A percentile compares a stretch with the other conserved stretches of the same genome.
These are phyloP conservation scores for Phialophora expanda DNA, from an alignment of 2,329 filamentous ascomycete species.

Conservation along the genomic window DNA sequence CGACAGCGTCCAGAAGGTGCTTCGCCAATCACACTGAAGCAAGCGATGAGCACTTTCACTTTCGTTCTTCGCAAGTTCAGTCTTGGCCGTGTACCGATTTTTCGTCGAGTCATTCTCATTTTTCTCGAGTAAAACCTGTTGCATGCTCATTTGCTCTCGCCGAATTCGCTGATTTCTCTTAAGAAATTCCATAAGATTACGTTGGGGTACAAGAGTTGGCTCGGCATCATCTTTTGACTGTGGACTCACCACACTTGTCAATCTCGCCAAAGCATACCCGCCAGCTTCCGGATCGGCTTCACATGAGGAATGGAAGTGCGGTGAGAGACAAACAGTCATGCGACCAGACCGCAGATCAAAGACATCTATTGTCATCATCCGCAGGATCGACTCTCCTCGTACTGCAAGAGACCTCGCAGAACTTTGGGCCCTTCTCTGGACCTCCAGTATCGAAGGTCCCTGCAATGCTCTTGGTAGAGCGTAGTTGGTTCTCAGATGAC, in stretches of 20 bases:
- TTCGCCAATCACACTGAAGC: background rate
- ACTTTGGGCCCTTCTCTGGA: conserved; percentile 22
- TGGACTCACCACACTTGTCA: conserved; percentile 32
- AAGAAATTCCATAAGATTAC: conserved; percentile 26
- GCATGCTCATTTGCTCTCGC: conserved; percentile 14
- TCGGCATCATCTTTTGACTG: conserved; percentile 26
- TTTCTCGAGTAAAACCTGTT: conserved; percentile 26
- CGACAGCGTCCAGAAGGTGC: conserved; percentile 26
- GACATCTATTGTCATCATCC: conserved; percentile 13
- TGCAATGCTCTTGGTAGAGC: conserved; percentile 72
- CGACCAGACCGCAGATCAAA: conserved; percentile 33
- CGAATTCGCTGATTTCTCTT: conserved; percentile 10
- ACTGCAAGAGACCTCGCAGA: conserved; percentile 13
- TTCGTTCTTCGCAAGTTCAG: background rate
- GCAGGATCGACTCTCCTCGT: conserved; percentile 20
- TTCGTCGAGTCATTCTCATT: background rate
- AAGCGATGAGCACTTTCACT: background rate
- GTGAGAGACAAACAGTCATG: conserved; percentile 25
- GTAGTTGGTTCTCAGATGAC: conserved; percentile 65
- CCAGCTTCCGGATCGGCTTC: conserved; percentile 24
- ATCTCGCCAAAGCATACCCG: conserved; percentile 29
- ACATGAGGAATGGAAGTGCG: conserved; percentile 17
- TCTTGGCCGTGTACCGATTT: background rate
- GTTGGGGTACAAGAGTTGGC: conserved; percentile 27
- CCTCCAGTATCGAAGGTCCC: conserved; percentile 25